Percentiles rank a stretch among this genome's conserved stretches.
phyloP scores from a whole-genome alignment of 2,329 filamentous ascomycete genomes.

The Sporothrix variecibatus region DNA sequence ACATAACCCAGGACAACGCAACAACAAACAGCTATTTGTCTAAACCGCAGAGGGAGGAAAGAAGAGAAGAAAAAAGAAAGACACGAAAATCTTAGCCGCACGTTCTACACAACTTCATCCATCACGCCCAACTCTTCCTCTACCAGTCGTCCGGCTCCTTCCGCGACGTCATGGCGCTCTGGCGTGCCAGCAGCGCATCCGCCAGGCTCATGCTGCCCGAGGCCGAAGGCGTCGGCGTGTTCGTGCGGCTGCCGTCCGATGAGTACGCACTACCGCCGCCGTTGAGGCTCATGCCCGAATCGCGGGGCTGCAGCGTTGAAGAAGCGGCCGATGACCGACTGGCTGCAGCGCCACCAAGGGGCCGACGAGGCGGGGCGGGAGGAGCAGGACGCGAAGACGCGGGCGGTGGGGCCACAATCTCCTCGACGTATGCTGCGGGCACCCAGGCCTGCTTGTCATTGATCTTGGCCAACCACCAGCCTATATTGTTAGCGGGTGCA shows the following conservation, averaged over 20 bases:
- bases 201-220: slow-evolving; percentile 71
- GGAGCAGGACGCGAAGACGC: slow-evolving; percentile 65
- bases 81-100: background rate
- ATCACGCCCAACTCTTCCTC: background rate
- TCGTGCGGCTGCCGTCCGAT: slow-evolving; percentile 61
- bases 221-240: slow-evolving; percentile 70
- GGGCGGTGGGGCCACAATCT: slow-evolving; percentile 64
- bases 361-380: slow-evolving; percentile 74
- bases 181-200: slow-evolving; percentile 74
- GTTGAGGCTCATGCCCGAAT: slow-evolving; percentile 67
- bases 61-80: background rate
- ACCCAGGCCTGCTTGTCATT: slow-evolving; percentile 80
- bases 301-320: slow-evolving; percentile 64
- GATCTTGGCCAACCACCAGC: slow-evolving; percentile 94
- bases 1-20: background rate
- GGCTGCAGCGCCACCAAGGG: slow-evolving; percentile 65
- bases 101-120: background rate
- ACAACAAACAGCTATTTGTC: slow-evolving; percentile 11
- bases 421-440: slow-evolving; percentile 90
- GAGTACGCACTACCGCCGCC: slow-evolving; percentile 50
- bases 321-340: slow-evolving; percentile 60
- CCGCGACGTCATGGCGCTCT: slow-evolving; percentile 73
- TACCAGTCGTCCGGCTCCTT: slow-evolving; percentile 73
- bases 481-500: slow-evolving; percentile 49
- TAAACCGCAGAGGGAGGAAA: slow-evolving; percentile 5